phyloP scores from a whole-genome alignment of 2,329 filamentous ascomycete genomes.

The Alternaria sp. region DNA sequence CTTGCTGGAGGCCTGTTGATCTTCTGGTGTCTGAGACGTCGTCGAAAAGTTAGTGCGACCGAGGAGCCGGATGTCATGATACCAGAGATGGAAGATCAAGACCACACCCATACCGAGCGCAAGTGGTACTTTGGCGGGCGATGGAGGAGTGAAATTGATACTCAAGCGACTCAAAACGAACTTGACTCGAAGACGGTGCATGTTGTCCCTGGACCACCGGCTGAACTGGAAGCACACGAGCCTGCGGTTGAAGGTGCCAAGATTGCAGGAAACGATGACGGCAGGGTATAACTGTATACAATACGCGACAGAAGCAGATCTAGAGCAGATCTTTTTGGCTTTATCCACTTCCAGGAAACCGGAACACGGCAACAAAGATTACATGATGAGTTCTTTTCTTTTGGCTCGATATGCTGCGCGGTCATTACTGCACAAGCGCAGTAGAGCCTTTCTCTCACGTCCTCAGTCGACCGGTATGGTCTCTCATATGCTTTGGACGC shows the following conservation, averaged over 20 bases:
- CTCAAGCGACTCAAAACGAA: background rate
- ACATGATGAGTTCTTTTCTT: background rate
- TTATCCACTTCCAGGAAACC: background rate
- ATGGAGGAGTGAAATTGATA: constrained; percentile 11
- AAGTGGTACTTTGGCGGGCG: constrained; percentile 12
- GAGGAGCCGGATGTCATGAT: background rate
- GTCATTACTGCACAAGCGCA: background rate
- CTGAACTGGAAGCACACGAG: background rate
- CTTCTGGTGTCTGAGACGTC: background rate
- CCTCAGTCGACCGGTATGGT: background rate
- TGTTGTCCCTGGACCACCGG: constrained; percentile 14
- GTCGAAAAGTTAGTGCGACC: background rate
- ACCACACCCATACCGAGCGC: background rate
- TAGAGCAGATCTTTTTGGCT: background rate
- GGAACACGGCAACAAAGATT: background rate
- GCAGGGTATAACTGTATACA: background rate
- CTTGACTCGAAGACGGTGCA: constrained; percentile 17
- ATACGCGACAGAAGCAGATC: fast-evolving
- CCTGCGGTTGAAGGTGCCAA: background rate
- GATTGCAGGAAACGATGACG: background rate
- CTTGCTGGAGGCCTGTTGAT: background rate
- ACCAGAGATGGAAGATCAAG: background rate
- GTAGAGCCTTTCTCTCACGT: background rate
- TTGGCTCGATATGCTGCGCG: background rate
- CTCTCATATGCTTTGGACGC: background rate